Evolutionary conservation across 345 rosid species (phyloP).

Genomic region (Eutrema heterophyllum): DNA sequence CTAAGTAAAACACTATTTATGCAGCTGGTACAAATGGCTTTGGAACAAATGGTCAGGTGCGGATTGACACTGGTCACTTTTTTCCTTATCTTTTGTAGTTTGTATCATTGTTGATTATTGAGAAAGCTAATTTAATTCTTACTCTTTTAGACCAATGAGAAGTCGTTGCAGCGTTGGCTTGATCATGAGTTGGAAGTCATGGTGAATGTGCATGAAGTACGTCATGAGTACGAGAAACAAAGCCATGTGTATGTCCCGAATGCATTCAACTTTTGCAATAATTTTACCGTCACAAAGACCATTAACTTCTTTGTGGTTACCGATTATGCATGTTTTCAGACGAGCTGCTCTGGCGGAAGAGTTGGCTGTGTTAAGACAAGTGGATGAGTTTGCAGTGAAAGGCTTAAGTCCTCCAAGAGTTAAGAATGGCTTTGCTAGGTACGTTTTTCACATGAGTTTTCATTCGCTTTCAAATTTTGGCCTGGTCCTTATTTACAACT

Average conservation of each 20-base stretch:
- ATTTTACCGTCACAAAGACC: background rate
- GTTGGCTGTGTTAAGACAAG: slow-evolving; percentile 82
- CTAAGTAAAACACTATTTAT: slow-evolving; percentile 31
- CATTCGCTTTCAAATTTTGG: background rate
- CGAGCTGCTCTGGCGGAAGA: slow-evolving; percentile 96
- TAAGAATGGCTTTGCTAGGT: slow-evolving; percentile 92
- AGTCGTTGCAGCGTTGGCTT: slow-evolving; percentile 88
- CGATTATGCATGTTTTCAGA: slow-evolving; percentile 38
- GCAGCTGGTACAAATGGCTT: slow-evolving; percentile 70
- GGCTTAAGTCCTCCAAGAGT: slow-evolving; percentile 93
- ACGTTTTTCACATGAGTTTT: slow-evolving; percentile 1
- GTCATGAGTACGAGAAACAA: slow-evolving; percentile 93
- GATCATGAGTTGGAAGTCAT: slow-evolving; percentile 97
- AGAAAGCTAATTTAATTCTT: slow-evolving; percentile 1
- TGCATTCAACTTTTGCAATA: slow-evolving; percentile 3
- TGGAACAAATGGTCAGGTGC: slow-evolving; percentile 83
- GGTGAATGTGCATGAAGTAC: slow-evolving; percentile 99
- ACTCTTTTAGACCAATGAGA: slow-evolving; percentile 70
- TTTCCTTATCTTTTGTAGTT: background rate
- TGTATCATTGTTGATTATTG: slow-evolving; percentile 2
- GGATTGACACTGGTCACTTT: background rate
- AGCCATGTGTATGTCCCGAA: slow-evolving; percentile 78
- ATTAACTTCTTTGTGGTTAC: background rate
- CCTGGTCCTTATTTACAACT: background rate
- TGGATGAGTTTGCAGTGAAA: slow-evolving; percentile 79